Evolutionary conservation across 306 rosid genomes (phyloP).

Genomic region (Hippophae tibetana): DNA sequence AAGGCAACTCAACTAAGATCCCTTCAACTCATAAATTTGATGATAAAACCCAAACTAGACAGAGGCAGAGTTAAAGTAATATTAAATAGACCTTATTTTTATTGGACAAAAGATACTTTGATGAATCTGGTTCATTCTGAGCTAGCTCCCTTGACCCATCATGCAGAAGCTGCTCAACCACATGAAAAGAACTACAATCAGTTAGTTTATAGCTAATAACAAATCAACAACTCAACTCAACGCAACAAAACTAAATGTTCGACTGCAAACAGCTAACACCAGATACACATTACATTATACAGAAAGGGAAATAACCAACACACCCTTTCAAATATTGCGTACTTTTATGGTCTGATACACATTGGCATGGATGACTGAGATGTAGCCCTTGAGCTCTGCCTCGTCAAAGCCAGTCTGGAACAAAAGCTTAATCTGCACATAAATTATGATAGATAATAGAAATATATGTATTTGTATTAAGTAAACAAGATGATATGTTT

Average conservation of each 20-base stretch:
- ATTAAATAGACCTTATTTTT: constrained; percentile 61
- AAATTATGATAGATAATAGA: constrained; percentile 1
- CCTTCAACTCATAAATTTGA: not conserved
- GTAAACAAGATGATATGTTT: constrained; percentile 7
- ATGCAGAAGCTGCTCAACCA: constrained; percentile 57
- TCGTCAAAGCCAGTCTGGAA: constrained; percentile 97
- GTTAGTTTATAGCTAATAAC: constrained; percentile 5
- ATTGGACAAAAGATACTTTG: constrained; percentile 52
- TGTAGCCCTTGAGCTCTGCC: constrained; percentile 84
- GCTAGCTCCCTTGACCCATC: constrained; percentile 91
- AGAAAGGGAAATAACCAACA: constrained; percentile 86
- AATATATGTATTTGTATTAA: constrained; percentile 10
- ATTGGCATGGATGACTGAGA: constrained; percentile 92
- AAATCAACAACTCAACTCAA: constrained; percentile 16
- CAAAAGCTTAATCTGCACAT: constrained; percentile 78
- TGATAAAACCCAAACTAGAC: not conserved
- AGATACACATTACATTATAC: constrained; percentile 36
- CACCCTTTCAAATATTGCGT: constrained; percentile 99
- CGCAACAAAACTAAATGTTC: constrained; percentile 18
- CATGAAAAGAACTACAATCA: constrained; percentile 20
- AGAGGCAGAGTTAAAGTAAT: not conserved
- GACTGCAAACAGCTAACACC: constrained; percentile 27
- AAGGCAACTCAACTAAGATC: constrained; percentile 8
- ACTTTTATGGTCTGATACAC: constrained; percentile 99
- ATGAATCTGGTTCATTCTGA: constrained; percentile 51